A percentile compares a stretch with the other conserved stretches of the same genome.
Conservation (phyloP, 169 alveolate species). For the Perkinsus marinus region DNA sequence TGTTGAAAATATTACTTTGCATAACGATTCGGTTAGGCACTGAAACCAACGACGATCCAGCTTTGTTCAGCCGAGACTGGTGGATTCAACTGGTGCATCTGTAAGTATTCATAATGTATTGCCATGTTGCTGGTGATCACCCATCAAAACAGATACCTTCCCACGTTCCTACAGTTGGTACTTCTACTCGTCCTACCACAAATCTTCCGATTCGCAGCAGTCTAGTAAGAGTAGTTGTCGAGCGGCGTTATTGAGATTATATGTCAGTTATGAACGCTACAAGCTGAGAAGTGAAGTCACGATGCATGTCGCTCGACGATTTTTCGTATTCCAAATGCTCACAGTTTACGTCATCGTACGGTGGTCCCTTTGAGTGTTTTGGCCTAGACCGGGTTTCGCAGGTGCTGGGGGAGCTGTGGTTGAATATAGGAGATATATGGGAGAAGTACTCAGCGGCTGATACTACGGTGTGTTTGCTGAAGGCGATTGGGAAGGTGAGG, state of each 20-base stretch:
- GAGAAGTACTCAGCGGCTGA: neutral
- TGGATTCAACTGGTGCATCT: neutral
- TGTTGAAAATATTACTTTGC: too few species aligned
- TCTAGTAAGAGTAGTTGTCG: neutral
- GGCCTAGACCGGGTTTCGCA: neutral
- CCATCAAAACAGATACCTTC: neutral
- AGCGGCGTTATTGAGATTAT: neutral
- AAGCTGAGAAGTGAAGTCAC: neutral
- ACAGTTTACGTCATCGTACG: neutral
- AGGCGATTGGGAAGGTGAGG: neutral
- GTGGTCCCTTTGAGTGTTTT: neutral
- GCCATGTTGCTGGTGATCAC: neutral
- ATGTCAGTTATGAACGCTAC: neutral
- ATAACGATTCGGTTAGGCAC: too few species aligned
- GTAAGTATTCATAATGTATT: neutral
- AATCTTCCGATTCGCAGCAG: neutral
- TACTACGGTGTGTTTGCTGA: neutral
- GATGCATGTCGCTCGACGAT: neutral
- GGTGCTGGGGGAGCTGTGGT: neutral
- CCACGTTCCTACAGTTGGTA: neutral
- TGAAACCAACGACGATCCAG: neutral
- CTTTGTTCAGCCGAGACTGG: neutral
- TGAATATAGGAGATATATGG: neutral
- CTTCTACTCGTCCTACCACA: neutral
- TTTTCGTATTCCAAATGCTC: neutral